Conservation (phyloP, 2,329 filamentous ascomycete species). For the Esteya vermicola region DNA sequence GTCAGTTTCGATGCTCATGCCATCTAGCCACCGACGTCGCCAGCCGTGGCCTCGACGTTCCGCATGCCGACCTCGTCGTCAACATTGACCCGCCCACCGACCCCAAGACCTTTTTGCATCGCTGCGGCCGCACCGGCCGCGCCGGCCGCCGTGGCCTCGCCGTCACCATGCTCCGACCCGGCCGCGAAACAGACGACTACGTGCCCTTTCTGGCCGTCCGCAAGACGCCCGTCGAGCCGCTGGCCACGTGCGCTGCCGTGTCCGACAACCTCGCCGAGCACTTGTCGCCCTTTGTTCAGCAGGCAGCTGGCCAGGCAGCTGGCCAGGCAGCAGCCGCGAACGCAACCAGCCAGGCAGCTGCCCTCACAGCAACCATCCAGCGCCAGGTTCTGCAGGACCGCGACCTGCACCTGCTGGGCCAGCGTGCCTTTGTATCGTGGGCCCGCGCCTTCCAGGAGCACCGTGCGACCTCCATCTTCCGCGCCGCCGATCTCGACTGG, state of each 20-base stretch:
- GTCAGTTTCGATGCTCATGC: neutral
- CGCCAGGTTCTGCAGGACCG: slow-evolving; percentile 37
- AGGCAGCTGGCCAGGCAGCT: too few relatives aligned
- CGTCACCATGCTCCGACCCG: slow-evolving; percentile 72
- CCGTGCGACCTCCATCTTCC: slow-evolving; percentile 82
- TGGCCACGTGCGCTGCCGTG: slow-evolving; percentile 40
- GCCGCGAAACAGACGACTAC: slow-evolving; percentile 71
- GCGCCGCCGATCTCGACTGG: slow-evolving; percentile 73
- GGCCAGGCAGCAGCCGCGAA: too few relatives aligned
- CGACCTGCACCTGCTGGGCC: slow-evolving; percentile 71
- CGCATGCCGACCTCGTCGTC: slow-evolving; percentile 78
- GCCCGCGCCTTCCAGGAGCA: slow-evolving; percentile 85
- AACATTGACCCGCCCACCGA: slow-evolving; percentile 76
- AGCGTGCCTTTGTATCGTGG: slow-evolving; percentile 88
- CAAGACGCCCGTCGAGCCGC: slow-evolving; percentile 63
- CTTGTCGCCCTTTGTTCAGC: too few relatives aligned
- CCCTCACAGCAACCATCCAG: slow-evolving; percentile 16
- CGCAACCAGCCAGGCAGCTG: slow-evolving; percentile 39
- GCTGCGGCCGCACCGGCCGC: slow-evolving; percentile 76
- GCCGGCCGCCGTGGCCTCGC: slow-evolving; percentile 79
- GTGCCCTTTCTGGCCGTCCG: slow-evolving; percentile 74
- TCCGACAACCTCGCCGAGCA: slow-evolving; percentile 23
- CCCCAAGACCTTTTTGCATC: slow-evolving; percentile 89
- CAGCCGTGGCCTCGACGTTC: slow-evolving; percentile 80
- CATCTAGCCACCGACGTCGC: slow-evolving; percentile 60